Percentiles rank a stretch among this genome's conserved stretches.
These are phyloP conservation scores for Coemansia sp. DNA, from an alignment of 192 early-diverging fungal species.

Conservation along the genomic window DNA sequence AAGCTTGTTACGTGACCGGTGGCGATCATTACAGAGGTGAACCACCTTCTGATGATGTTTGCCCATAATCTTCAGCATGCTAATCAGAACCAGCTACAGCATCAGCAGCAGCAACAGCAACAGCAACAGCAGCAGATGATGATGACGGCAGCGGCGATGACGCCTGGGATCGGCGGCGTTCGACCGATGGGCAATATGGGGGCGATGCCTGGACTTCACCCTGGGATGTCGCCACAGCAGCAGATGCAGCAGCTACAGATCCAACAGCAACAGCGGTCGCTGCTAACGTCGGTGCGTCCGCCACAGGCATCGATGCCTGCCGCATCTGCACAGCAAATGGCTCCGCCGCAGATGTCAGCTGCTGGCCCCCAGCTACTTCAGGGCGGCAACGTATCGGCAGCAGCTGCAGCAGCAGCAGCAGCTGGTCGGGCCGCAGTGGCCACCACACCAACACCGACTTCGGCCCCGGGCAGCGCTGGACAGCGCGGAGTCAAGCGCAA, in stretches of 20 bases:
- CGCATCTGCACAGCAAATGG: not conserved
- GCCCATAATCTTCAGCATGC: slow-evolving; percentile 1
- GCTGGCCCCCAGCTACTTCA: not conserved
- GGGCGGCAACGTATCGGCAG: not conserved
- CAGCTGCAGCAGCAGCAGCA: not conserved
- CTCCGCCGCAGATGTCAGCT: not conserved
- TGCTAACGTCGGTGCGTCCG: slow-evolving; percentile 14
- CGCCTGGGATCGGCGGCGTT: slow-evolving; percentile 1
- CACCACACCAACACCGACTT: slow-evolving; percentile 32
- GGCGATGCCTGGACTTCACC: not conserved
- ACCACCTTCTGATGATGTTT: not conserved
- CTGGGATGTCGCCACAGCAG: slow-evolving; percentile 13
- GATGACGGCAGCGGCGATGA: slow-evolving; percentile 3
- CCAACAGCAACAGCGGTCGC: slow-evolving; percentile 3
- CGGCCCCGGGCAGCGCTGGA: not conserved
- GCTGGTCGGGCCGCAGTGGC: slow-evolving; percentile 4
- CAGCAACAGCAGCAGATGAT: slow-evolving; percentile 9
- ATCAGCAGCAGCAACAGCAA: slow-evolving; percentile 24
- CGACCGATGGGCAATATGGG: not conserved
- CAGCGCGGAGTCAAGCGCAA: slow-evolving; percentile 51
- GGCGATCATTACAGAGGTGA: too few species aligned
- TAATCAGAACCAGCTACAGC: slow-evolving; percentile 14
- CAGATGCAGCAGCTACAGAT: slow-evolving; percentile 17
- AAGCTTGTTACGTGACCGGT: too few species aligned
- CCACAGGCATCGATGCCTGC: slow-evolving; percentile 16